Conservation (phyloP, 805 yeast genomes). For the Teunomyces barrocoloradensis region DNA sequence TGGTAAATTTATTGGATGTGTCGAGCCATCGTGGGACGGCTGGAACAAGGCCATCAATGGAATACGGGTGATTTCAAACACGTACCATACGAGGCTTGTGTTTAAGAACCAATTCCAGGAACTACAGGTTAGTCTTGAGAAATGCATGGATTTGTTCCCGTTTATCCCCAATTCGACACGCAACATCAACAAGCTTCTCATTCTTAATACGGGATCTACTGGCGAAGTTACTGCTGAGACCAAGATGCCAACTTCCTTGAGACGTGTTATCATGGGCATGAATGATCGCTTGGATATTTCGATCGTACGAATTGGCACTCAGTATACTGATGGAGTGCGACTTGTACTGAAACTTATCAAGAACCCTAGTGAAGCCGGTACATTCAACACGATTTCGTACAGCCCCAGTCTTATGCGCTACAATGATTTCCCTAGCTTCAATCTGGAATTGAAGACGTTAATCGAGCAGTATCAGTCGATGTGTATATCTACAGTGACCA, state of each 20-base stretch:
- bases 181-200: constrained; percentile 10
- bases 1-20: constrained; percentile 49
- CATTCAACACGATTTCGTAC: constrained; percentile 7
- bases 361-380: constrained; percentile 8
- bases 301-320: constrained; percentile 22
- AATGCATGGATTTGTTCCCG: constrained; percentile 25
- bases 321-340: constrained; percentile 15
- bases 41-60: constrained; percentile 46
- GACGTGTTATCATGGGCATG: constrained; percentile 6
- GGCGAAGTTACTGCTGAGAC: not conserved
- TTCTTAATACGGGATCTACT: constrained; percentile 5
- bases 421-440: constrained; percentile 16
- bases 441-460: constrained; percentile 11
- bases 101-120: constrained; percentile 21
- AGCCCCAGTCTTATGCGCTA: constrained; percentile 20
- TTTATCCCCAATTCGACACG: constrained; percentile 16
- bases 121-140: constrained; percentile 22
- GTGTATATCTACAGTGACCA: constrained; percentile 20
- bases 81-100: constrained; percentile 8
- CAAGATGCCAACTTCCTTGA: not conserved
- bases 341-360: constrained; percentile 10
- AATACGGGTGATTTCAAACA: constrained; percentile 25
- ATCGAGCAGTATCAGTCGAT: constrained; percentile 15
- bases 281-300: constrained; percentile 21
- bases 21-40: constrained; percentile 44